Base-by-base conservation (phyloP, 345 rosid species). In the Excoecaria cochinchinensis region DNA sequence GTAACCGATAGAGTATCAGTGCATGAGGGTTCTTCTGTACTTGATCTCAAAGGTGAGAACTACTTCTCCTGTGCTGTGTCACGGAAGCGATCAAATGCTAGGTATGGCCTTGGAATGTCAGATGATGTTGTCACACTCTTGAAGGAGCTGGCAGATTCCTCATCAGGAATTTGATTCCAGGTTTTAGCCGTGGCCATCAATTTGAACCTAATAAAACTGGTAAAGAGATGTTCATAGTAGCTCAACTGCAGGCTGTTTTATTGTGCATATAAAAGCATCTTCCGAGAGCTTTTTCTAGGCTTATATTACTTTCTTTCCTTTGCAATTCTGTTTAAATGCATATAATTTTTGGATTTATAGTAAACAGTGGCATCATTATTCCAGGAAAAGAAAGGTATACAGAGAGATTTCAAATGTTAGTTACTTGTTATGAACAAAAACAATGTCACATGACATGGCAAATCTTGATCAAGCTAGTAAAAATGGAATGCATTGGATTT, bases 41-140 rank as follows among this genome's bases (percentile, higher is more conserved):
- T 88, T 53, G 89, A 88, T 69, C 86, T 88, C 52, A 82, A 78
- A 68, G 84, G 82, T 4, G 89, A 84, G 62, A 82, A 86, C 59
- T 88, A 86, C 82, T 88, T 88, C 79, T 86, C 91, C 19, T 88
- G 92, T 63, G 76, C 87, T n/a, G 89, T 88, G 46, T 77, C 85
- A 9, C 69, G 85, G 57, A 85, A 88, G 78, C 84, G 83, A 72
- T 85, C 92, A 1, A 82, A 67, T 25, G 88, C 92, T 25, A 71
- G 92, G 17, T 85, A 88, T 74, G 74, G 82, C 47, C 87, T 88
- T 47, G 73, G 82, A 47, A 82, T 87, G 19, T 74, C 87, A 7
- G 76, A 77, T 63, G 87, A 84, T 57, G 90, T 86, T 70, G 87
- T 83, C 52, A 48, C 65, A 22, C 86, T 86, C 46, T 56, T 86